phyloP scores from a whole-genome alignment of 129 eudicot genomes.

The Oenanthe sinensis region DNA sequence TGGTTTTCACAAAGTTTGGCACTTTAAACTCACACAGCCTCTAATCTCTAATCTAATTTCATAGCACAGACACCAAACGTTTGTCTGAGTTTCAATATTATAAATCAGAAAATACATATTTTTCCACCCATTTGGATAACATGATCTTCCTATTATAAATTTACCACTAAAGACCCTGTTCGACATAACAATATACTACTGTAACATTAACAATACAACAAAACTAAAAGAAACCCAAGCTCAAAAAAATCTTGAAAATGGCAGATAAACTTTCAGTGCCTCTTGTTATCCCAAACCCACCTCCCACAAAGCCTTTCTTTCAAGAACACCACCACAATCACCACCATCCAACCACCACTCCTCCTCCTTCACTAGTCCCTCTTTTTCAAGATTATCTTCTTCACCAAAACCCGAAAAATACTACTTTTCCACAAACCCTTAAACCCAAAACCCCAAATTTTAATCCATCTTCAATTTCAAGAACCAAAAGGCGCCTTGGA shows the following conservation, averaged over 20 bases:
- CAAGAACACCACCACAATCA: conserved; percentile 13
- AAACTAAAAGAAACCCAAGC: conserved; percentile 18
- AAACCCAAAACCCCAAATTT: conserved; percentile 16
- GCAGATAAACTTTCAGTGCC: conserved; percentile 68
- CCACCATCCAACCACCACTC: conserved; percentile 19
- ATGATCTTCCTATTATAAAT: too few relatives aligned
- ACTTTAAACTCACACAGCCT: too few relatives aligned
- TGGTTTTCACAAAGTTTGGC: too few relatives aligned
- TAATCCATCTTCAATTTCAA: conserved; percentile 3
- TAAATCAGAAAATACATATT: too few relatives aligned
- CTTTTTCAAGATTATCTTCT: too few relatives aligned
- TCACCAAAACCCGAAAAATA: too few relatives aligned
- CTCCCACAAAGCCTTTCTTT: conserved; percentile 34
- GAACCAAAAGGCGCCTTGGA: conserved; percentile 37
- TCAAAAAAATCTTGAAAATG: too few relatives aligned
- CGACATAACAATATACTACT: conserved; percentile 21
- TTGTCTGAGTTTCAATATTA: too few relatives aligned
- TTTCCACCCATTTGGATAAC: too few relatives aligned
- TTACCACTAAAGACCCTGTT: conserved; percentile 31
- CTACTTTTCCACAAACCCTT: conserved; percentile 11
- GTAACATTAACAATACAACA: conserved; percentile 30
- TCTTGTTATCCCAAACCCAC: conserved; percentile 44
- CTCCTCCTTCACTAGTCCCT: neutral
- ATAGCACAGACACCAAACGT: too few relatives aligned
- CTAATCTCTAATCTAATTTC: too few relatives aligned